Evolutionary conservation across 495 filamentous ascomycete genomes (phyloP).

Genomic region (Talaromyces ruber): DNA sequence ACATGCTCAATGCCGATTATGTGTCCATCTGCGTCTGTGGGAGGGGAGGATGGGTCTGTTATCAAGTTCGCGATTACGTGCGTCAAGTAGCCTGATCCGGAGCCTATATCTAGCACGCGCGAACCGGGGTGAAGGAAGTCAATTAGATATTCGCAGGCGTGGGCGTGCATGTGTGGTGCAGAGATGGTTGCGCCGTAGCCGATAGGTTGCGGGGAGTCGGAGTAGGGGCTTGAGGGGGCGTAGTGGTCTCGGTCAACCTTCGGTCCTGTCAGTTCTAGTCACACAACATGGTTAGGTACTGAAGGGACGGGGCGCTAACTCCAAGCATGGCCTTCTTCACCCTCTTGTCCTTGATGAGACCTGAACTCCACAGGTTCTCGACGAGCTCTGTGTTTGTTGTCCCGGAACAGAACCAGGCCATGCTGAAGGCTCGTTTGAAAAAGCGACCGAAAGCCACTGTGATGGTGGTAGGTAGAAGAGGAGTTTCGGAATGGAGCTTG

Average conservation of each 20-base stretch:
- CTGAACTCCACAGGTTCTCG: constrained; percentile 64
- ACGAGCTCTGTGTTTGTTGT: constrained; percentile 68
- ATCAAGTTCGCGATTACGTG: constrained; percentile 81
- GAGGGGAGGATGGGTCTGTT: constrained; percentile 26
- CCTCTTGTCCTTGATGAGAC: constrained; percentile 58
- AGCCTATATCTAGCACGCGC: constrained; percentile 78
- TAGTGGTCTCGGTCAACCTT: constrained; percentile 91
- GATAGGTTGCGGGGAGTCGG: constrained; percentile 86
- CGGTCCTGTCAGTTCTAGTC: background rate
- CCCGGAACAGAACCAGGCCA: constrained; percentile 90
- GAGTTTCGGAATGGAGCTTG: background rate
- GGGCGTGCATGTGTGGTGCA: constrained; percentile 95
- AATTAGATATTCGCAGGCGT: constrained; percentile 60
- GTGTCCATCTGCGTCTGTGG: constrained; percentile 31
- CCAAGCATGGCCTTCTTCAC: constrained; percentile 75
- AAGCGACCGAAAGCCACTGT: constrained; percentile 7
- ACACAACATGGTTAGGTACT: background rate
- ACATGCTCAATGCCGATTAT: constrained; percentile 91
- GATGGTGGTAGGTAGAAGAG: background rate
- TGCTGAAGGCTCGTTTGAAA: constrained; percentile 27
- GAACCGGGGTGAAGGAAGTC: constrained; percentile 45
- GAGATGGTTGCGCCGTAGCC: constrained; percentile 85
- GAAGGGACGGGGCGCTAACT: constrained; percentile 29
- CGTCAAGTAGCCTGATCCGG: constrained; percentile 85
- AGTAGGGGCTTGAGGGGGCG: constrained; percentile 63